phyloP scores from a whole-genome alignment of 805 yeast species.

The Pichia cabralensis region DNA sequence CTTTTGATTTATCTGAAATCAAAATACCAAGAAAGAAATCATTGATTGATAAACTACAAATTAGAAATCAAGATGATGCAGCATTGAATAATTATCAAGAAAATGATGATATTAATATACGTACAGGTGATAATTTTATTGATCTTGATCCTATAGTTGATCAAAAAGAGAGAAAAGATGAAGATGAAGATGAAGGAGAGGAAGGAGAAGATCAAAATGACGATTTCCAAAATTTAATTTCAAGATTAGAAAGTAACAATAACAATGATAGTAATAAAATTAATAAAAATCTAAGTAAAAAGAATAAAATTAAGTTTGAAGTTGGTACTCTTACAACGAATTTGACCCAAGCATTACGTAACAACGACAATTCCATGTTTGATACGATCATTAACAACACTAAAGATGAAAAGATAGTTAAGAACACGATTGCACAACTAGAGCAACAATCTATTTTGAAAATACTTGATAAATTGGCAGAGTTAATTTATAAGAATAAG shows the following conservation, averaged over 20 bases:
- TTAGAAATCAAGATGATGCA: too few relatives aligned
- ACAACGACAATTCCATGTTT: constrained; percentile 76
- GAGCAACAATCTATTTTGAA: constrained; percentile 40
- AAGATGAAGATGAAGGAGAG: constrained; percentile 41
- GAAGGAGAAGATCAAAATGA: constrained; percentile 33
- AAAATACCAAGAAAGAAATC: constrained; percentile 16
- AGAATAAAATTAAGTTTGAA: constrained; percentile 38
- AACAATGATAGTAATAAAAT: background rate
- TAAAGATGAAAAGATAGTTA: constrained; percentile 39
- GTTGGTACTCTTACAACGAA: constrained; percentile 76
- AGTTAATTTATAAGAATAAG: constrained; percentile 39
- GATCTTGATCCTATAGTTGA: constrained; percentile 31
- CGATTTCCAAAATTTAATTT: constrained; percentile 37
- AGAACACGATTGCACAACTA: constrained; percentile 38
- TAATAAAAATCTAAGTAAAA: constrained; percentile 11
- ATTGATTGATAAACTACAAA: constrained; percentile 20
- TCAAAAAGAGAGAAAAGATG: constrained; percentile 53
- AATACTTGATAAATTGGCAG: constrained; percentile 42
- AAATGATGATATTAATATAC: constrained; percentile 25
- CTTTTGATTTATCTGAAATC: constrained; percentile 14
- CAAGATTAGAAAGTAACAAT: constrained; percentile 32
- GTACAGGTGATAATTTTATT: constrained; percentile 42
- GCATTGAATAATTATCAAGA: background rate
- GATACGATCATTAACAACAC: constrained; percentile 64
- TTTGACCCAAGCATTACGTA: constrained; percentile 78